A percentile compares a stretch with the other conserved stretches of the same genome.
Evolutionary conservation across 73 alveolate genomes (phyloP).

Genomic region (Durusdinium trenchii): DNA sequence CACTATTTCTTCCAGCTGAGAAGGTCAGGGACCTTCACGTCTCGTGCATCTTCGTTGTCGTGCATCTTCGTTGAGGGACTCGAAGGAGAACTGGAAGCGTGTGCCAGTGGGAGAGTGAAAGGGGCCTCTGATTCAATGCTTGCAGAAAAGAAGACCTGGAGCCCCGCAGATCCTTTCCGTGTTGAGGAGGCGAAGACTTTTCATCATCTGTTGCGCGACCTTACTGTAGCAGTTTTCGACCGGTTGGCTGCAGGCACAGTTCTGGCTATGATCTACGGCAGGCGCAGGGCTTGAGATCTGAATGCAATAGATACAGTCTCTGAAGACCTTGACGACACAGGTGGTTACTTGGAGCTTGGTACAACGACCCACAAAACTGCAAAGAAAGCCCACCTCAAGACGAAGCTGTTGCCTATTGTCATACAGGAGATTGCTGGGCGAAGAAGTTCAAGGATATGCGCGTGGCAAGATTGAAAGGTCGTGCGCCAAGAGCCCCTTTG

Average conservation of each 20-base stretch:
- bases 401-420: neutral
- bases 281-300: neutral
- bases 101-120: neutral
- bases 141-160: neutral
- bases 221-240: neutral
- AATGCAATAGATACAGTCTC: neutral
- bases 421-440: neutral
- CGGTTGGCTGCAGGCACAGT: neutral
- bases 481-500: neutral
- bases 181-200: neutral
- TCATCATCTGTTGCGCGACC: neutral
- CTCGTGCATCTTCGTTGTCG: neutral
- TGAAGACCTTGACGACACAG: neutral
- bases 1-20: neutral
- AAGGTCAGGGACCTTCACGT: neutral
- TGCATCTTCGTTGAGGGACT: neutral
- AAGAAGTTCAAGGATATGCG: neutral
- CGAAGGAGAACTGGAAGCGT: neutral
- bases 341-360: neutral
- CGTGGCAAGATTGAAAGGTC: neutral
- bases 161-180: neutral
- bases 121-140: neutral
- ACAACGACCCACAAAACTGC: neutral
- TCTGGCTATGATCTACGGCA: neutral
- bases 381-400: neutral